These are phyloP conservation scores for Antarctomyces pellizariae DNA, from an alignment of 495 filamentous ascomycete genomes.

Conservation along the genomic window DNA sequence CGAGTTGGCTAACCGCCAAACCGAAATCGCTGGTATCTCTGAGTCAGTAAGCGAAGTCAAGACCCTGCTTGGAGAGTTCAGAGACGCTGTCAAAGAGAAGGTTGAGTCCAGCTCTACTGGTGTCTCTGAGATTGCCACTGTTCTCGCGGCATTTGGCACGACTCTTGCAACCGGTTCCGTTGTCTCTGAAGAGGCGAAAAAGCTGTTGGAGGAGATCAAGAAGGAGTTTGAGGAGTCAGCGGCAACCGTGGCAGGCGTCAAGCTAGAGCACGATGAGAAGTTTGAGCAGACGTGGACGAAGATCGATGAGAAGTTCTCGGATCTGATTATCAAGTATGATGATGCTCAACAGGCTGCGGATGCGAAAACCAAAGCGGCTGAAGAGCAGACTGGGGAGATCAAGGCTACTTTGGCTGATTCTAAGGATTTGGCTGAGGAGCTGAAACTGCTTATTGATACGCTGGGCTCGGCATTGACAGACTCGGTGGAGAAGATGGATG, in stretches of 20 bases:
- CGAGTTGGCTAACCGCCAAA: conserved; percentile 50
- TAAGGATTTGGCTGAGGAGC: conserved; percentile 62
- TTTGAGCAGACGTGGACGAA: conserved; percentile 43
- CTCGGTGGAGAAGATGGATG: conserved; percentile 57
- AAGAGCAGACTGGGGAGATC: conserved; percentile 38
- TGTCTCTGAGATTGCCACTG: conserved; percentile 25
- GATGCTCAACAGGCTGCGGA: conserved; percentile 49
- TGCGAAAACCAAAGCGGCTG: conserved; percentile 40
- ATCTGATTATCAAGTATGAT: conserved; percentile 61
- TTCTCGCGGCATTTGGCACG: conserved; percentile 37
- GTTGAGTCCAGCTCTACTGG: conserved; percentile 26
- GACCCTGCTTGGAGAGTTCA: conserved; percentile 25
- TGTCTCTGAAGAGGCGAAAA: conserved; percentile 40
- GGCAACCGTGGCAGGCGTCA: conserved; percentile 39
- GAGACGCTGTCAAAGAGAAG: conserved; percentile 20
- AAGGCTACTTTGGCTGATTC: conserved; percentile 45
- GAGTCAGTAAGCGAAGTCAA: conserved; percentile 28
- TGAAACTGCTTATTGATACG: conserved; percentile 59
- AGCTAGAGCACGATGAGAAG: conserved; percentile 54
- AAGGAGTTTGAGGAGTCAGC: conserved; percentile 60
- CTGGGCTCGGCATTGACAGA: conserved; percentile 69
- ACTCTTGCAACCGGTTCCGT: conserved; percentile 31
- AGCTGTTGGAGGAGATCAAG: conserved; percentile 57
- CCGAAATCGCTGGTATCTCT: conserved; percentile 24
- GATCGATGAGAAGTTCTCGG: conserved; percentile 56